phyloP scores from a whole-genome alignment of 768 basidiomycete genomes.

The Leucosporidium scottii region DNA sequence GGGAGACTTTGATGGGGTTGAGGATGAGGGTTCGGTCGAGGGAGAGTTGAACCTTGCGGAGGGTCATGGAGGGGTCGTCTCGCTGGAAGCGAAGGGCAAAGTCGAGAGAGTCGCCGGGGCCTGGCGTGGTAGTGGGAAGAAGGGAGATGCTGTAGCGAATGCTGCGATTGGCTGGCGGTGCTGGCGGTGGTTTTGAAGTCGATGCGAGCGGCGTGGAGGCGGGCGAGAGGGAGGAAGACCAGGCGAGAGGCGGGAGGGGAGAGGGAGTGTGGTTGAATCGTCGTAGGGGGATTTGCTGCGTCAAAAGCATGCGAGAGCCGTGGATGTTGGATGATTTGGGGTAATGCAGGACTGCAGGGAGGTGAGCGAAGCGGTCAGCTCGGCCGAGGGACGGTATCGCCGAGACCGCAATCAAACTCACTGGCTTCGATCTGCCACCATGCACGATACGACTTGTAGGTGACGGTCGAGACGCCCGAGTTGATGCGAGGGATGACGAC shows the following conservation, averaged over 20 bases:
- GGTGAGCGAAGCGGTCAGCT: neutral
- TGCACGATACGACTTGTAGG: slow-evolving; percentile 69
- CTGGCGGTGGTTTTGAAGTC: slow-evolving; percentile 4
- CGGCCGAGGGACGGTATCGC: slow-evolving; percentile 16
- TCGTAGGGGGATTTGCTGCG: slow-evolving; percentile 61
- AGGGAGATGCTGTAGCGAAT: neutral
- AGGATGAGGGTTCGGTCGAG: slow-evolving; percentile 34
- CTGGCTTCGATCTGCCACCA: slow-evolving; percentile 79
- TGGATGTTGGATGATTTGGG: slow-evolving; percentile 61
- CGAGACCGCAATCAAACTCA: slow-evolving; percentile 41
- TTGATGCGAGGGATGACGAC: slow-evolving; percentile 57
- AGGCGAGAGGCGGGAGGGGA: slow-evolving; percentile 50
- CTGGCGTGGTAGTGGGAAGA: slow-evolving; percentile 2
- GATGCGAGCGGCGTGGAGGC: slow-evolving; percentile 6
- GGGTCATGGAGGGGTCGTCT: slow-evolving; percentile 32
- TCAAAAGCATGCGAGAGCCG: slow-evolving; percentile 60
- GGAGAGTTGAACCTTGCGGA: slow-evolving; percentile 34
- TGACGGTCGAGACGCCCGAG: slow-evolving; percentile 55
- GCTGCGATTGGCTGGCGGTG: neutral
- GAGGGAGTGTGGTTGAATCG: slow-evolving; percentile 43
- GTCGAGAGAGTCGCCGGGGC: slow-evolving; percentile 29
- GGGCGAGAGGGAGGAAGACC: slow-evolving; percentile 26
- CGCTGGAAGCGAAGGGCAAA: slow-evolving; percentile 20
- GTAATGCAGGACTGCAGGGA: slow-evolving; percentile 52
- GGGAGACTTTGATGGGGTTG: slow-evolving; percentile 19